Base-by-base conservation (phyloP, 2,329 filamentous ascomycete genomes). In the Fusarium sp. region DNA sequence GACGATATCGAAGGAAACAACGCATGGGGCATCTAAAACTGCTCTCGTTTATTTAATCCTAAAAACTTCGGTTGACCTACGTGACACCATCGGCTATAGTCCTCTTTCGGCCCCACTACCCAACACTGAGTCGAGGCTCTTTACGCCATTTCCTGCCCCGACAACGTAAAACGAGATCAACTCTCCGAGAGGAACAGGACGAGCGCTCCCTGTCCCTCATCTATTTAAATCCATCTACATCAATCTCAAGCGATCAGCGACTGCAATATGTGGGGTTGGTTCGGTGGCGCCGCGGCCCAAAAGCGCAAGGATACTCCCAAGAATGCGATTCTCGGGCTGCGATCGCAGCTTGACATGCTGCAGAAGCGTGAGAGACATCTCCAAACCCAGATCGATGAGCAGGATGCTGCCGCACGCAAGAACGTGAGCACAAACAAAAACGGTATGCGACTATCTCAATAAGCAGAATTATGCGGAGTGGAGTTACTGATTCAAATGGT, bases 351-450 rank as follows among this genome's bases (percentile, higher is more conserved):
- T 44, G 95, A 97, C 74, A 98, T 98, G 94, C 86, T 99, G 77
- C 93, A 96, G 83, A 99, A 99, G 87, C 88, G 95, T 63, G 94
- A 98, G 84, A 92, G 89, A 79, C 93, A 98, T 78, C 82, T 98
- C 65, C 91, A 96, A 80, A 92, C 87, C 67, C 94, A 97, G 83
- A 97, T 98, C 84, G 90, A 93, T 26, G 94, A 98, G 79, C 94
- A 98, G 79, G 93, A 97, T 75, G 87, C 86, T 37, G 87, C 96
- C 71, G 96, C 96, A 44, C 87, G 92, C 80, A 97, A 97, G 86
- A 90, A 96, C 67, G 90, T 97, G 56, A 80, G 70, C 75, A 86
- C 90, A 62, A 98, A 98, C 84, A 98, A 97, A 83, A 94, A 88
- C 73, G 91, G 96, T 98, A 87, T 71, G 90, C 81, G 56, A 44